phyloP scores from a whole-genome alignment of 805 yeast genomes.

The Wickerhamomyces queroliae region DNA sequence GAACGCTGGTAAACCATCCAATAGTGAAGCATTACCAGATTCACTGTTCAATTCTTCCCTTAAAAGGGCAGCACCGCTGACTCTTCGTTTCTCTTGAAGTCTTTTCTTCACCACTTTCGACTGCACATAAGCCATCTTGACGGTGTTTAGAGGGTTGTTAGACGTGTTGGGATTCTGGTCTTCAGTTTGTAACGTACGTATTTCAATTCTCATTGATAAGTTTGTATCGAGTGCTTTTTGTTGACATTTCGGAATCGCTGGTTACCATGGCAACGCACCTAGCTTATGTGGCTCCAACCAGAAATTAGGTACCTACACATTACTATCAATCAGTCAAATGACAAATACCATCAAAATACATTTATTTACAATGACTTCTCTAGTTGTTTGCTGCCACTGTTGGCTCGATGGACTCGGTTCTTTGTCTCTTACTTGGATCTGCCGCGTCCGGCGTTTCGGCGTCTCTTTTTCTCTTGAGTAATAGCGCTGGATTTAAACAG shows the following conservation, averaged over 20 bases:
- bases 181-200: not conserved
- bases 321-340: no score
- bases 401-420: constrained; percentile 10
- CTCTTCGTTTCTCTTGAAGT: constrained; percentile 23
- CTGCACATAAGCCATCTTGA: constrained; percentile 22
- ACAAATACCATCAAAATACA: no score
- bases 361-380: not conserved
- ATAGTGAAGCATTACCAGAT: constrained; percentile 10
- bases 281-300: not conserved
- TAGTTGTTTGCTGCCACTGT: not conserved
- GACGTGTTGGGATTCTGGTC: not conserved
- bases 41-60: constrained; percentile 23
- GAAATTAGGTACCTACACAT: no score
- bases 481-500: constrained; percentile 51
- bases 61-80: constrained; percentile 26
- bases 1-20: constrained; percentile 17
- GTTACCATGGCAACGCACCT: not conserved
- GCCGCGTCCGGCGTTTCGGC: constrained; percentile 18
- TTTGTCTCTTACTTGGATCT: constrained; percentile 22
- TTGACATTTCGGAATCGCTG: not conserved
- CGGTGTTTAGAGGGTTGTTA: not conserved
- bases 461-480: constrained; percentile 40
- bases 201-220: not conserved
- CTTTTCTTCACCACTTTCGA: constrained; percentile 23
- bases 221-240: no score